Conservation (phyloP, 257 asterid species). For the Knoxia roxburghii region DNA sequence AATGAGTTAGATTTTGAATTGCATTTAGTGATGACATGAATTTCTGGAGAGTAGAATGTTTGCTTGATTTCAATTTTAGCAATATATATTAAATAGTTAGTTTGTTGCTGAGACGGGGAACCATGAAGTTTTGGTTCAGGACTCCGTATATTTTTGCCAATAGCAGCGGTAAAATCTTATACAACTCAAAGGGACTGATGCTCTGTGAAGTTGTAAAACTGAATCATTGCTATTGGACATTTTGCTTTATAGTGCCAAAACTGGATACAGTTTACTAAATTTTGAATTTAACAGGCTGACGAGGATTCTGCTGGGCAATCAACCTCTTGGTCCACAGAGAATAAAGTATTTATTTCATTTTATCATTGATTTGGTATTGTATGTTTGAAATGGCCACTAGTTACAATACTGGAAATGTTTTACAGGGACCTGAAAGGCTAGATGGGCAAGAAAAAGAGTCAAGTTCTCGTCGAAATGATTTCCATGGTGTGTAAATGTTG, state of each 20-base stretch:
- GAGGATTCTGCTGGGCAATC: conserved; percentile 13
- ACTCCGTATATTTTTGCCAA: not conserved
- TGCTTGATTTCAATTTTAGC: too few species aligned
- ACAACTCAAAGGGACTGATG: not conserved
- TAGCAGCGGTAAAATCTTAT: too few species aligned
- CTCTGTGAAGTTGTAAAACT: not conserved
- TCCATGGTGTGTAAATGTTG: conserved; percentile 25
- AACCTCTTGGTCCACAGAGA: not conserved
- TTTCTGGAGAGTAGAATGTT: not conserved
- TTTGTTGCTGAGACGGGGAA: not conserved
- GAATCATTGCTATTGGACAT: not conserved
- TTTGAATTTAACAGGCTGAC: conserved; percentile 7
- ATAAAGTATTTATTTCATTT: not conserved
- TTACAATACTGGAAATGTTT: conserved; percentile 15
- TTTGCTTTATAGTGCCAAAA: not conserved
- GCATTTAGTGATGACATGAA: not conserved
- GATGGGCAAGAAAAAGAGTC: conserved; percentile 35
- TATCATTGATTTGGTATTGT: conserved; percentile 2
- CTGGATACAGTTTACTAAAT: not conserved
- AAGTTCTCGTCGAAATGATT: conserved; percentile 8
- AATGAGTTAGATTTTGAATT: not conserved
- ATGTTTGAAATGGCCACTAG: conserved; percentile 12
- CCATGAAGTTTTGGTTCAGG: not conserved
- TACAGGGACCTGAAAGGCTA: conserved; percentile 38
- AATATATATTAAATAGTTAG: too few species aligned